A percentile compares a stretch with the other conserved stretches of the same genome.
Conservation (phyloP, 257 asterid genomes). For the Plantago ovata region DNA sequence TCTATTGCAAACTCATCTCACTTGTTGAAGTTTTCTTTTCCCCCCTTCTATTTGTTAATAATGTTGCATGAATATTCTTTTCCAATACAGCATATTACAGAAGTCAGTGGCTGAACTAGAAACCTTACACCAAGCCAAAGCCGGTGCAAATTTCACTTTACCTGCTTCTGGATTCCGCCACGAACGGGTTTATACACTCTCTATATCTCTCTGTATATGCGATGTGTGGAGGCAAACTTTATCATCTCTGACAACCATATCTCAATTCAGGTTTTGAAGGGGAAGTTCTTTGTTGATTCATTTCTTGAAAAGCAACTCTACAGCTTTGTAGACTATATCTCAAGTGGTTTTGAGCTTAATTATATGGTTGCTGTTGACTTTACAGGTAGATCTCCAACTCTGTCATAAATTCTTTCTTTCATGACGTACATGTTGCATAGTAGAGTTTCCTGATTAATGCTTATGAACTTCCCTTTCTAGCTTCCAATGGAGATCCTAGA, state of each 20-base stretch:
- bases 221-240: slow-evolving; percentile 6
- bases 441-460: slow-evolving; percentile 5
- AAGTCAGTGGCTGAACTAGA: slow-evolving; percentile 64
- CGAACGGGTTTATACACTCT: slow-evolving; percentile 49
- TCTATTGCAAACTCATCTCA: slow-evolving; percentile 10
- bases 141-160: slow-evolving; percentile 52
- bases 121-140: slow-evolving; percentile 38
- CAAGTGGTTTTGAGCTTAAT: slow-evolving; percentile 79
- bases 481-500: slow-evolving; percentile 68
- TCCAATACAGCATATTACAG: slow-evolving; percentile 67
- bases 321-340: slow-evolving; percentile 75
- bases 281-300: slow-evolving; percentile 56
- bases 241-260: slow-evolving; percentile 17
- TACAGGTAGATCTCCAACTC: slow-evolving; percentile 43
- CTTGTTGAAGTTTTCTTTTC: no score
- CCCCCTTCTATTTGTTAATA: slow-evolving; percentile 3
- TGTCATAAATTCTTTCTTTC: slow-evolving; percentile 8
- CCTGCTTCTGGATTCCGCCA: slow-evolving; percentile 45
- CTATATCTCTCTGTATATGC: slow-evolving; percentile 5
- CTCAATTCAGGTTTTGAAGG: slow-evolving; percentile 44
- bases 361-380: slow-evolving; percentile 90
- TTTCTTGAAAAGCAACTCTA: slow-evolving; percentile 56
- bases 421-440: no score
- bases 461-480: slow-evolving; percentile 31
- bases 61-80: background rate